A percentile compares a stretch with the other conserved stretches of the same genome.
phyloP scores from a whole-genome alignment of 2,329 filamentous ascomycete genomes.

The Ceratocystis huliohia region DNA sequence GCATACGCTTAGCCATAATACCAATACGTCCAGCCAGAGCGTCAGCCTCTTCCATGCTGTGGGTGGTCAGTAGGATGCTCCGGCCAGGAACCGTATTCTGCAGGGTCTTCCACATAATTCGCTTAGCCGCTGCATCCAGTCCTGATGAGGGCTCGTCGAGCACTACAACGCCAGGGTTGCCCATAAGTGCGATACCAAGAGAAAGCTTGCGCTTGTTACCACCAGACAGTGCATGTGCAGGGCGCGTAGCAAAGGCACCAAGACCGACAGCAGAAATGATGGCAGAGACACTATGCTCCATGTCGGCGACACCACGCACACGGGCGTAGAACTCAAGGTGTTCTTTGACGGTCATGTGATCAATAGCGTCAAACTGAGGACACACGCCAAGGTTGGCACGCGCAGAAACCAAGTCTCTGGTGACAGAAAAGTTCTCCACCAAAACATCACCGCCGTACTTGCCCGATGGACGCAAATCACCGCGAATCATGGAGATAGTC shows the following conservation, averaged over 20 bases:
- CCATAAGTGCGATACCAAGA: slow-evolving; percentile 81
- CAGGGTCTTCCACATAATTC: slow-evolving; percentile 85
- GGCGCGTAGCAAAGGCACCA: slow-evolving; percentile 53
- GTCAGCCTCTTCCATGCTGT: slow-evolving; percentile 92
- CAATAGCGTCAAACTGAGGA: slow-evolving; percentile 77
- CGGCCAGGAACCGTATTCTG: slow-evolving; percentile 60
- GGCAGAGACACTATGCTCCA: slow-evolving; percentile 63
- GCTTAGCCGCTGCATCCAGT: slow-evolving; percentile 80
- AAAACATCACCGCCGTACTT: slow-evolving; percentile 62
- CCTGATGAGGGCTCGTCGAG: slow-evolving; percentile 83
- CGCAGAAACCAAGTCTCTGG: slow-evolving; percentile 56
- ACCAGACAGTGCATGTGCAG: slow-evolving; percentile 69
- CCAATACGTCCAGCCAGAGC: slow-evolving; percentile 72
- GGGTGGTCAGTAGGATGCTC: slow-evolving; percentile 79
- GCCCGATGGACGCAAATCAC: slow-evolving; percentile 70
- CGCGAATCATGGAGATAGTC: slow-evolving; percentile 76
- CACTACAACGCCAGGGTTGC: slow-evolving; percentile 74
- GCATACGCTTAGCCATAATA: slow-evolving; percentile 75
- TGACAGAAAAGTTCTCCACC: slow-evolving; percentile 65
- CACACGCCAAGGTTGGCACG: slow-evolving; percentile 77
- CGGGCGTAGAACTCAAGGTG: slow-evolving; percentile 81
- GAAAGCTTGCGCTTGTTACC: slow-evolving; percentile 91
- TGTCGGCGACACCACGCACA: slow-evolving; percentile 62
- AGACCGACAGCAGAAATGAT: slow-evolving; percentile 75
- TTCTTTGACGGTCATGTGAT: slow-evolving; percentile 79